Evolutionary conservation across 148 eudicot genomes (phyloP).

Genomic region (Chenopodium album): DNA sequence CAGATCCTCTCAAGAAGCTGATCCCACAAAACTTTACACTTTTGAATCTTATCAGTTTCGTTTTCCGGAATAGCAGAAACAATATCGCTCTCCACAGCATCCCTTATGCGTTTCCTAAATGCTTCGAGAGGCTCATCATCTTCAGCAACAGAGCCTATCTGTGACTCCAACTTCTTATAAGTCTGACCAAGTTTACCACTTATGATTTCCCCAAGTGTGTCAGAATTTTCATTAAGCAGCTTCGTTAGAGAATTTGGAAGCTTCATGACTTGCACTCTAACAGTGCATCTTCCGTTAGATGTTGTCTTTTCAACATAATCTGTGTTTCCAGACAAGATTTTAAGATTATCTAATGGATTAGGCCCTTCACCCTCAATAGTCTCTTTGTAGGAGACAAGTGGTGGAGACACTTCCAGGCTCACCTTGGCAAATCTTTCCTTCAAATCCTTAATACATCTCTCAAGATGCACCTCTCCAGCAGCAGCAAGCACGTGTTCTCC

Average conservation of each 20-base stretch:
- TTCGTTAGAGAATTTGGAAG: conserved; percentile 76
- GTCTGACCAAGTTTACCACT: conserved; percentile 67
- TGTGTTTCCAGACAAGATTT: conserved; percentile 44
- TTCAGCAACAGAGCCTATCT: conserved; percentile 46
- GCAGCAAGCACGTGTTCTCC: conserved; percentile 98
- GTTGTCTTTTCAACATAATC: conserved; percentile 74
- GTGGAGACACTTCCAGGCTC: conserved; percentile 84
- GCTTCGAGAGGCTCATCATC: conserved; percentile 69
- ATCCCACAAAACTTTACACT: conserved; percentile 54
- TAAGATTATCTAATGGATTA: conserved; percentile 61
- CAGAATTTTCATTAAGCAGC: conserved; percentile 80
- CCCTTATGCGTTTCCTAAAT: conserved; percentile 63
- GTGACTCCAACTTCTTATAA: conserved; percentile 56
- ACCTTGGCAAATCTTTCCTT: conserved; percentile 90
- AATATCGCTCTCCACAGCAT: conserved; percentile 66
- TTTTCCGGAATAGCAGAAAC: conserved; percentile 43
- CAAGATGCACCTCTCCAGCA: conserved; percentile 97
- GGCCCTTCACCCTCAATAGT: conserved; percentile 75
- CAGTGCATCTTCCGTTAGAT: conserved; percentile 87
- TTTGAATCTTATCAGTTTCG: conserved; percentile 55
- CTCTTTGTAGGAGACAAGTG: conserved; percentile 82
- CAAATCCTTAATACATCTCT: conserved; percentile 89
- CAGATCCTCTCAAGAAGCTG: conserved; percentile 73
- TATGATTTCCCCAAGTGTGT: conserved; percentile 60
- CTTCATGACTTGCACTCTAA: conserved; percentile 75